Evolutionary conservation across 305 asterid genomes (phyloP).

Genomic region (Solanum hybrid): DNA sequence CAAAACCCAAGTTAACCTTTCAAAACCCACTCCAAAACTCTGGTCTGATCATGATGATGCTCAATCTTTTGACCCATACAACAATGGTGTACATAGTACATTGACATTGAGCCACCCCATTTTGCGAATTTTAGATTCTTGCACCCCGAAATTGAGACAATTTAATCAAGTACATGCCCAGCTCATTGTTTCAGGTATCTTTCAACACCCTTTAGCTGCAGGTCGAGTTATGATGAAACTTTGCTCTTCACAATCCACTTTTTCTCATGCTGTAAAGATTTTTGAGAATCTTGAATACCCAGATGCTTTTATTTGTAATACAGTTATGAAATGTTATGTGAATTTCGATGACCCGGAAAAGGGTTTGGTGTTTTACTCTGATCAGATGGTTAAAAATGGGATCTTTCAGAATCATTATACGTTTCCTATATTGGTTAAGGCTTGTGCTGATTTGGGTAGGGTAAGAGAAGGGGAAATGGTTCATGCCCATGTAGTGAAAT

Average conservation of each 20-base stretch:
- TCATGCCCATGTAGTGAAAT: constrained; percentile 18
- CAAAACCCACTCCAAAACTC: constrained; percentile 21
- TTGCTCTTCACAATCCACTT: constrained; percentile 10
- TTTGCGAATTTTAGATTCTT: constrained; percentile 16
- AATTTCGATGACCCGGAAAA: constrained; percentile 14
- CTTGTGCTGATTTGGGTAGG: constrained; percentile 24
- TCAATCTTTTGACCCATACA: not conserved
- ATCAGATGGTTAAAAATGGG: constrained; percentile 18
- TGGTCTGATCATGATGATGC: constrained; percentile 10
- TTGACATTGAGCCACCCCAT: constrained; percentile 26
- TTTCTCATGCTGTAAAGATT: constrained; percentile 9
- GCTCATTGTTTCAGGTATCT: constrained; percentile 19
- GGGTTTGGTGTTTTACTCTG: constrained; percentile 18
- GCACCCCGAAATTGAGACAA: not conserved
- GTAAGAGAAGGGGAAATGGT: constrained; percentile 20
- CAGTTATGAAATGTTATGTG: constrained; percentile 18
- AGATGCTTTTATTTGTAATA: constrained; percentile 32
- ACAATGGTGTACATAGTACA: not conserved
- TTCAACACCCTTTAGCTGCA: constrained; percentile 26
- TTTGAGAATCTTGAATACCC: constrained; percentile 22
- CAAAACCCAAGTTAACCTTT: constrained; percentile 25
- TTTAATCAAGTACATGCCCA: constrained; percentile 31
- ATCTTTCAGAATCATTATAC: constrained; percentile 22
- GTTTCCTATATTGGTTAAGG: constrained; percentile 26
- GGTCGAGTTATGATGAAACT: constrained; percentile 27